Percentiles rank a stretch among this genome's conserved stretches.
These are phyloP conservation scores for Plasmodium yoelii DNA, from an alignment of 169 alveolate genomes.

Conservation along the genomic window DNA sequence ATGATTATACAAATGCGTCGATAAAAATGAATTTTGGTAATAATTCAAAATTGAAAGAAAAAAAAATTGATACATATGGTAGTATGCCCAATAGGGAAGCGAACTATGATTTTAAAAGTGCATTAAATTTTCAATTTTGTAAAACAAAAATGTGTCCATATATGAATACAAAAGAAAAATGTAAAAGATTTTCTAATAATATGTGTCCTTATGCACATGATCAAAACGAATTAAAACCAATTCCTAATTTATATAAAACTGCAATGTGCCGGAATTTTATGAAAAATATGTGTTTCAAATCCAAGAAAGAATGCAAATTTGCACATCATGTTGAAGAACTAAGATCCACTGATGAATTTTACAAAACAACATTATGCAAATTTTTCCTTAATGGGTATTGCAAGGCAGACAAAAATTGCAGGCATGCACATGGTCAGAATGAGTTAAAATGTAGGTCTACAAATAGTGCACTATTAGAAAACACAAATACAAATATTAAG, in stretches of 20 bases:
- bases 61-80: conserved; percentile 16
- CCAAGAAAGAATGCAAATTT: conserved; percentile 73
- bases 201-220: conserved; percentile 78
- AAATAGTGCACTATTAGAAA: conserved; percentile 4
- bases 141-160: conserved; percentile 78
- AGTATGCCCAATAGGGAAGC: conserved; percentile 44
- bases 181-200: conserved; percentile 74
- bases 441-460: conserved; percentile 61
- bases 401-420: conserved; percentile 71
- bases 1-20: conserved; percentile 18
- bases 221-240: conserved; percentile 73
- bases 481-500: background rate
- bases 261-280: conserved; percentile 77
- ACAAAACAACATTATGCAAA: conserved; percentile 74
- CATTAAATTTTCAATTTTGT: conserved; percentile 70
- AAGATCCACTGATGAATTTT: conserved; percentile 76
- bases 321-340: conserved; percentile 78
- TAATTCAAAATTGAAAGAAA: conserved; percentile 32
- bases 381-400: conserved; percentile 75
- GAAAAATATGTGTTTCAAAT: conserved; percentile 66
- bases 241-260: conserved; percentile 76
- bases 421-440: conserved; percentile 76
- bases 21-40: conserved; percentile 21
- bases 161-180: conserved; percentile 76
- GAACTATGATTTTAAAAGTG: conserved; percentile 74